Base-by-base conservation (phyloP, 768 basidiomycete species). In the Multifurca ochricompacta region DNA sequence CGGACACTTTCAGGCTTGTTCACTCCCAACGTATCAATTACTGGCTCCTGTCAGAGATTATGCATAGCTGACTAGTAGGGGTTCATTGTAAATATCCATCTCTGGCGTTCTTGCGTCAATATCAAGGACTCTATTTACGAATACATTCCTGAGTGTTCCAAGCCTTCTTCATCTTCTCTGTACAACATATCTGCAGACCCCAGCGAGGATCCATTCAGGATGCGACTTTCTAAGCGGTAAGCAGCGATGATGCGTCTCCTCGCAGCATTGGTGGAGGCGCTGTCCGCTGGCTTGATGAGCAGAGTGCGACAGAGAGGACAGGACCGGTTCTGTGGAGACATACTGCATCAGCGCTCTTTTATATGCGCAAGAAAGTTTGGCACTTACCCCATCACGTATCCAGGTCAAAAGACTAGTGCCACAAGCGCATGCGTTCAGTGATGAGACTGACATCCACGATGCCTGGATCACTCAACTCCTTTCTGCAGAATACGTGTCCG, bases 401-500 rank as follows among this genome's bases (percentile, higher is more conserved):
- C 60, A 61, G 9, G 46, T 52, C 11, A 55, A 39, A 8, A 61
- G 45, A 34, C 60, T 61, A 41, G 31, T 30, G 32, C 6, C 9
- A n/a, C 14, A 2, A 4, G 11, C 19, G 23, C 25, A 34, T 19
- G 35, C 52, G 14, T 36, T 37, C 52, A 58, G 51, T 53, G 25
- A 30, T 51, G 35, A 39, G 51, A 37, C 36, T n/a, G 30, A 45
- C 53, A 44, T 48, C 18, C 16, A 34, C 3, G 4, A 37, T 3
- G 9, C 32, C 11, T 25, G 30, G 13, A 46, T 37, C 63, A 70
- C 70, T 69, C 65, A 73, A 90, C 88, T 91, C 88, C 71, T 80
- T 81, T 61, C 85, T 77, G 66, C 88, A 91, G 63, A 90, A 91
- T n/a, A 85, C 61, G 64, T 91, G 88, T 3, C 68, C 65, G 55